Percentiles rank a stretch among this genome's conserved stretches.
These are phyloP conservation scores for Aegilops bicornis DNA, from an alignment of 176 grass and related monocot genomes.

Conservation along the genomic window DNA sequence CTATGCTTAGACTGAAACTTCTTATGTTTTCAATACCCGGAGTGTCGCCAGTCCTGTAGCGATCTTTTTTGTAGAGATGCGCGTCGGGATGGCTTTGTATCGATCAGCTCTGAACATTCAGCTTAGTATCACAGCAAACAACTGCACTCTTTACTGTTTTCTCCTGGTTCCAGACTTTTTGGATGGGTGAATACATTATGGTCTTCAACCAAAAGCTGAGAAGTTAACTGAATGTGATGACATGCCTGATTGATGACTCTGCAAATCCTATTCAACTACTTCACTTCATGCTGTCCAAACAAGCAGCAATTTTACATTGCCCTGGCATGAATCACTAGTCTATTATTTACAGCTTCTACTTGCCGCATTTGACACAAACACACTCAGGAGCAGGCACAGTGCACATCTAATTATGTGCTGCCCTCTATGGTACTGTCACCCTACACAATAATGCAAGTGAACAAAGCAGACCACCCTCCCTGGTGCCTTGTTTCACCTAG, in stretches of 20 bases:
- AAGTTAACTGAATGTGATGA: background rate
- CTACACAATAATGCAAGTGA: background rate
- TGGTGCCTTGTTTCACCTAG: conserved; percentile 43
- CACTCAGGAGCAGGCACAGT: background rate
- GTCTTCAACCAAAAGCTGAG: conserved; percentile 5
- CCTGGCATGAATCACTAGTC: conserved; percentile 26
- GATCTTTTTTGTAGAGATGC: conserved; percentile 50
- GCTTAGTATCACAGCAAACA: conserved; percentile 34
- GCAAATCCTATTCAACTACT: background rate
- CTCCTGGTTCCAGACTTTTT: background rate
- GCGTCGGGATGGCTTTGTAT: conserved; percentile 23
- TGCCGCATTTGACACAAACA: conserved; percentile 2
- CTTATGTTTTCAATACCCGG: conserved; percentile 25
- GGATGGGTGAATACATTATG: background rate
- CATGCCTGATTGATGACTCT: background rate
- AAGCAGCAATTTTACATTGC: conserved; percentile 31
- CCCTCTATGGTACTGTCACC: conserved; percentile 13
- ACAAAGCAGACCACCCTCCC: background rate
- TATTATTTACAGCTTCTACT: conserved; percentile 22
- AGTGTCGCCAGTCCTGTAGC: conserved; percentile 27
- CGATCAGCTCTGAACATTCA: conserved; percentile 40
- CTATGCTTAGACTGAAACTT: conserved; percentile 23
- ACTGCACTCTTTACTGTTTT: conserved; percentile 22
- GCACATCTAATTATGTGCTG: background rate
- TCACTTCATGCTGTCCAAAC: background rate